Base-by-base conservation (phyloP, 768 basidiomycete species). In the Paxillus rubicundulus region DNA sequence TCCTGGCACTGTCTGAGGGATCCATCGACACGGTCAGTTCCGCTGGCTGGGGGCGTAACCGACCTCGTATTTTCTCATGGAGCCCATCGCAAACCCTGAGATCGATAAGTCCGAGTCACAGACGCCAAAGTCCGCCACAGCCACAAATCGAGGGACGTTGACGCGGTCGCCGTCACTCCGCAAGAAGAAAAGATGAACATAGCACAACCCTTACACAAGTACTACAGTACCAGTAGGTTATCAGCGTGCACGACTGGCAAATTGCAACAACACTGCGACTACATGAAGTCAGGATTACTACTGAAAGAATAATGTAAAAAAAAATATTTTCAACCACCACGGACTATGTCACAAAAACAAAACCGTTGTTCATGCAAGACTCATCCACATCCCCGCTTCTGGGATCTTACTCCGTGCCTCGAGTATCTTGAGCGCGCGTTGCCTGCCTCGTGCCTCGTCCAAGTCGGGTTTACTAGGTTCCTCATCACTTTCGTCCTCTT, bases 311-410 rank as follows among this genome's bases (percentile, higher is more conserved):
- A 63, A 69, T 53, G 55, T 67, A 69, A 50, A 16, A 42, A 42
- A 40, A 48, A 39, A 37, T 45, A 41, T 43, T n/a, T n/a, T 27
- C 28, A 55, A 57, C 47, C 27, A 45, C 55, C 57, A 52, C 42
- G 30, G 17, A 45, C 33, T 44, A 57, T 50, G 47, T 49, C 48
- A 61, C 27, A 42, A 21, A 63, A 54, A 47, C 47, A 47, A 30
- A 33, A 53, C 36, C 34, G 2, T 17, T n/a, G 44, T 34, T 65
- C 53, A 77, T 36, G 84, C 87, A 61, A 91, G 72, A 72, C 89
- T 91, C 61, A 87, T 77, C 87, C 87, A 91, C 87, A 90, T 89
- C 34, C 87, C 85, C 52, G 77, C 78, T 53, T 77, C 78, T 2
- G 89, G 89, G 21, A 90, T 57, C 66, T 81, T 77, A 57, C 80